Conservation (phyloP, 2,329 filamentous ascomycete genomes). For the Eutypa lata region DNA sequence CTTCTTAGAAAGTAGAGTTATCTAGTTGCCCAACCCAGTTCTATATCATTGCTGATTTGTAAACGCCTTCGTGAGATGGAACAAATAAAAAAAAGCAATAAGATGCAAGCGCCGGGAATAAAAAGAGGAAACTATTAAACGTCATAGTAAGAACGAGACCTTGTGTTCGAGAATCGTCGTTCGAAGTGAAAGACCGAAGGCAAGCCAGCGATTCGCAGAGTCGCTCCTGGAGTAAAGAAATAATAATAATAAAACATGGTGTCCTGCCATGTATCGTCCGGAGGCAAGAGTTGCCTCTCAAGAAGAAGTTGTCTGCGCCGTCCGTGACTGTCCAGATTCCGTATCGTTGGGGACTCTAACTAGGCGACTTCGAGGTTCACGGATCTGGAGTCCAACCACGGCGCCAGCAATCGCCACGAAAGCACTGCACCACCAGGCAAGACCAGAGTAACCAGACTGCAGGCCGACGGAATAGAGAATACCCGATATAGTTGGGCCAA, state of each 20-base stretch:
- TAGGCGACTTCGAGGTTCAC: conserved; percentile 53
- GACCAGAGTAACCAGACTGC: conserved; percentile 75
- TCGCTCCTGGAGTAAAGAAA: neutral
- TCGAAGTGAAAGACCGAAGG: neutral
- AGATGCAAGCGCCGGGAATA: conserved; percentile 8
- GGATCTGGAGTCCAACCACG: conserved; percentile 71
- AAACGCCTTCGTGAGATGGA: conserved; percentile 9
- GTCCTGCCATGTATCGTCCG: neutral
- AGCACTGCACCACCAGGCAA: conserved; percentile 91
- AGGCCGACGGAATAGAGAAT: conserved; percentile 79
- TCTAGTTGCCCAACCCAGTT: conserved; percentile 19
- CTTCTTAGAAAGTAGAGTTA: neutral
- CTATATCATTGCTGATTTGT: conserved; percentile 13
- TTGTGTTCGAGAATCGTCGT: neutral
- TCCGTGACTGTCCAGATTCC: conserved; percentile 11
- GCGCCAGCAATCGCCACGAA: conserved; percentile 73
- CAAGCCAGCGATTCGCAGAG: neutral
- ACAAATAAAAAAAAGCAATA: conserved; percentile 1
- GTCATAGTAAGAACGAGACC: conserved; percentile 15
- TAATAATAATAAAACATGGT: neutral
- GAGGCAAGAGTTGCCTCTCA: conserved; percentile 7
- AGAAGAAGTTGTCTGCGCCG: conserved; percentile 3
- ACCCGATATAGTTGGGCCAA: conserved; percentile 86
- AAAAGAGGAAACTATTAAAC: conserved; percentile 18
- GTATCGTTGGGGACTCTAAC: conserved; percentile 37